phyloP scores from a whole-genome alignment of 2,329 filamentous ascomycete genomes.

The Clonostachys rosea region DNA sequence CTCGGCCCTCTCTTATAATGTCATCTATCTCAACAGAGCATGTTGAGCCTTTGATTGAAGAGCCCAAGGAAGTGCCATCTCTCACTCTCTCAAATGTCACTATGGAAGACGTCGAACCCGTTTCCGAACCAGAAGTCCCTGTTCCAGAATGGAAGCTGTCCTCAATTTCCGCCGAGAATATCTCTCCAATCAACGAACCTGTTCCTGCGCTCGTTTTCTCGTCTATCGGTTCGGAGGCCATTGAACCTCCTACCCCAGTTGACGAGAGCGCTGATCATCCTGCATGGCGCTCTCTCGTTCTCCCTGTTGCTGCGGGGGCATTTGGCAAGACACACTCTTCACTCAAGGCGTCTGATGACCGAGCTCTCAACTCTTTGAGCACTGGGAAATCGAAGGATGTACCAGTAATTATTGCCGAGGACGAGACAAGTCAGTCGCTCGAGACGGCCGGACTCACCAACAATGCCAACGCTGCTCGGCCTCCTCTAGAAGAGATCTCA shows the following conservation, averaged over 20 bases:
- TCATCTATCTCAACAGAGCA: slow-evolving; percentile 15
- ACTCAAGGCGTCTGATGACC: slow-evolving; percentile 10
- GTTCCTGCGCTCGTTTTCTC: slow-evolving; percentile 18
- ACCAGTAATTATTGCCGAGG: slow-evolving; percentile 55
- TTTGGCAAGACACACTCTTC: slow-evolving; percentile 39
- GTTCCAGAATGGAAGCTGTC: slow-evolving; percentile 27
- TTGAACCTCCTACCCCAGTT: slow-evolving; percentile 32
- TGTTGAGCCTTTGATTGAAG: slow-evolving; percentile 11
- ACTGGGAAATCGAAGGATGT: slow-evolving; percentile 15
- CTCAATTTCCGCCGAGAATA: slow-evolving; percentile 25
- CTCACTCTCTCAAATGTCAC: slow-evolving; percentile 13
- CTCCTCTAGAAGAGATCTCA: slow-evolving; percentile 17
- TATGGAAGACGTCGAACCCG: slow-evolving; percentile 18
- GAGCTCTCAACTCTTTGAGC: slow-evolving; percentile 28
- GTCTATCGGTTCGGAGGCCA: slow-evolving; percentile 21
- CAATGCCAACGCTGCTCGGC: too few relatives aligned
- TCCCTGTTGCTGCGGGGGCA: slow-evolving; percentile 44
- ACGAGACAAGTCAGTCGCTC: slow-evolving; percentile 55
- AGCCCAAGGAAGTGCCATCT: slow-evolving; percentile 6
- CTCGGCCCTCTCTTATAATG: slow-evolving; percentile 10
- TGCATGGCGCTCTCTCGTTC: slow-evolving; percentile 1
- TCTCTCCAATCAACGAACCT: slow-evolving; percentile 14
- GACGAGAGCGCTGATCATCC: slow-evolving; percentile 5
- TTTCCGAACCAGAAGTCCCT: slow-evolving; percentile 10
- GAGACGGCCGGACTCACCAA: not conserved